Conservation (phyloP, 225 moss, liverwort and hornwort species). For the Marchantia polymorpha region DNA sequence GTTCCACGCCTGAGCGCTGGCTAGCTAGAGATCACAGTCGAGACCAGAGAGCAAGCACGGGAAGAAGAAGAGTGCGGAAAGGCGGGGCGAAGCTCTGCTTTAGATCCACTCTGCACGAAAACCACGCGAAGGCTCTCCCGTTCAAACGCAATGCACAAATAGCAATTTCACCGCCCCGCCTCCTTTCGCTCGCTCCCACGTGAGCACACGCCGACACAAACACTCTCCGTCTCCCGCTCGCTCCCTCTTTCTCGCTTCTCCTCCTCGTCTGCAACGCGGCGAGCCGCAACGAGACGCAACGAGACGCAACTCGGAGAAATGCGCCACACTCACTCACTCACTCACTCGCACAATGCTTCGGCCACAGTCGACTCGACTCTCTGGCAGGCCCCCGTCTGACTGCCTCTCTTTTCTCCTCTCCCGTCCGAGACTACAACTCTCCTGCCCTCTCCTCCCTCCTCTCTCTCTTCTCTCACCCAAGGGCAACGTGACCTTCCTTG, state of each 20-base stretch:
- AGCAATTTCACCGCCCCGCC: neutral
- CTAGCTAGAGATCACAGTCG: neutral
- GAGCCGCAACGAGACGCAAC: neutral
- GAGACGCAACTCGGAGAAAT: neutral
- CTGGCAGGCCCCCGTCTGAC: neutral
- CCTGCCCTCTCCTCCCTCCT: neutral
- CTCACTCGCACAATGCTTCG: neutral
- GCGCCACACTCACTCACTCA: neutral
- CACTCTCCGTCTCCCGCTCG: neutral
- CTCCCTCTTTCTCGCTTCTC: neutral
- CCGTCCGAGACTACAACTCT: neutral
- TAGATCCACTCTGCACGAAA: neutral
- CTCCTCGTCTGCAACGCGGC: neutral
- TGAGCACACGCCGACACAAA: neutral
- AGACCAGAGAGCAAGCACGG: no score
- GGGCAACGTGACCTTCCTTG: constrained; percentile 1
- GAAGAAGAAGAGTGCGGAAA: neutral
- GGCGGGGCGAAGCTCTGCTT: neutral
- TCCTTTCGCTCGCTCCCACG: neutral
- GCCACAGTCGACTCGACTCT: neutral
- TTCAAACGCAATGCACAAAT: neutral
- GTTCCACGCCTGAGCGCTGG: neutral
- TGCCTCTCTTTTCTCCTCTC: neutral
- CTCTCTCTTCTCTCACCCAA: neutral
- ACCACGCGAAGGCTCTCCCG: neutral